Conservation (phyloP, 2,329 filamentous ascomycete genomes). For the Beauveria pseudobassiana region DNA sequence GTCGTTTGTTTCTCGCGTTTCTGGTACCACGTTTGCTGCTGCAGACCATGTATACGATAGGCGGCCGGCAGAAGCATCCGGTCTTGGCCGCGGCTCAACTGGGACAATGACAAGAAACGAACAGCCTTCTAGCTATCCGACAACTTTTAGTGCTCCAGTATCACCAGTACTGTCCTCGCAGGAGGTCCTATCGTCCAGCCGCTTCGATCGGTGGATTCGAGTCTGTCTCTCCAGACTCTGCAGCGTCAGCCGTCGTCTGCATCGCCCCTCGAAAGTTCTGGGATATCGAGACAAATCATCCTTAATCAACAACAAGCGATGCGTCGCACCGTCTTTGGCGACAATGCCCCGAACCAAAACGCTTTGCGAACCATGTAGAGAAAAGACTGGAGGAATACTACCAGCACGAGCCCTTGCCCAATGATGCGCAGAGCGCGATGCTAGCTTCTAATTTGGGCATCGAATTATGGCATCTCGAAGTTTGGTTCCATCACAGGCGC, state of each 20-base stretch:
- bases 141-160: neutral
- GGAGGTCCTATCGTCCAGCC: neutral
- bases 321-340: constrained; percentile 31
- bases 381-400: constrained; percentile 47
- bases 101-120: constrained; percentile 1
- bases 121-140: neutral
- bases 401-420: constrained; percentile 38
- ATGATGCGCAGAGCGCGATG: constrained; percentile 42
- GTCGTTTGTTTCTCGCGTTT: constrained; percentile 25
- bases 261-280: constrained; percentile 16
- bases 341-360: constrained; percentile 34
- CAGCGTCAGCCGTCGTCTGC: constrained; percentile 14
- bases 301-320: constrained; percentile 37
- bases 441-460: constrained; percentile 47
- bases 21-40: constrained; percentile 26
- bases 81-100: neutral
- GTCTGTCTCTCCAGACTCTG: constrained; percentile 17
- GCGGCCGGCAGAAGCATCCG: neutral
- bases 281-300: constrained; percentile 33
- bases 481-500: constrained; percentile 49
- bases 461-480: constrained; percentile 42
- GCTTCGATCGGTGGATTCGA: neutral
- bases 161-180: neutral
- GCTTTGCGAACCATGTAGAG: constrained; percentile 41
- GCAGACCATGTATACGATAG: constrained; percentile 19